Percentiles rank a stretch among this genome's conserved stretches.
These are phyloP conservation scores for Medicago ruthenica DNA, from an alignment of 306 rosid species.

Conservation along the genomic window DNA sequence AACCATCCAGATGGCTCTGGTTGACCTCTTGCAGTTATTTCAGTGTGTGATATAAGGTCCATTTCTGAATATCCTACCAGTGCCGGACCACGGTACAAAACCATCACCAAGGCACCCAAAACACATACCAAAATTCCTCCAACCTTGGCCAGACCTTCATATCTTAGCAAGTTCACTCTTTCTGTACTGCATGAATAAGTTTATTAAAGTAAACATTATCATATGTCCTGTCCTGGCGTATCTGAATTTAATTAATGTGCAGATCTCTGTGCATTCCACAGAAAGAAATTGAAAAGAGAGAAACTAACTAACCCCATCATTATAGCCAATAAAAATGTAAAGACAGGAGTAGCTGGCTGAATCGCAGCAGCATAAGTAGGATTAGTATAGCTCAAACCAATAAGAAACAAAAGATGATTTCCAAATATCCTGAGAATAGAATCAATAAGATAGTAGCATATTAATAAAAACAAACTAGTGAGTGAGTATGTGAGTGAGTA, in stretches of 20 bases:
- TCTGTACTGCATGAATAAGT: slow-evolving; percentile 88
- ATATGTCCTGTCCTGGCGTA: slow-evolving; percentile 13
- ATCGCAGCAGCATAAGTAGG: slow-evolving; percentile 97
- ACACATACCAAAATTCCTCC: slow-evolving; percentile 83
- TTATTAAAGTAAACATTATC: slow-evolving; percentile 41
- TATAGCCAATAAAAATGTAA: slow-evolving; percentile 82
- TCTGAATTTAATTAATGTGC: slow-evolving; percentile 28
- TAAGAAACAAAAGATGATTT: slow-evolving; percentile 95
- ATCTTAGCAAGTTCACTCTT: slow-evolving; percentile 78
- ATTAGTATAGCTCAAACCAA: slow-evolving; percentile 96
- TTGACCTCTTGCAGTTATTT: slow-evolving; percentile 88
- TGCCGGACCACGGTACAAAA: slow-evolving; percentile 83
- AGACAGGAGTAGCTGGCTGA: slow-evolving; percentile 95
- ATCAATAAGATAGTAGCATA: slow-evolving; percentile 38
- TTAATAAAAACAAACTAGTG: background rate
- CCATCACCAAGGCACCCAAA: slow-evolving; percentile 82
- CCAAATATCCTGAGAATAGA: slow-evolving; percentile 90
- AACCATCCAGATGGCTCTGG: slow-evolving; percentile 96
- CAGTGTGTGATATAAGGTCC: slow-evolving; percentile 63
- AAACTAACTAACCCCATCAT: slow-evolving; percentile 97
- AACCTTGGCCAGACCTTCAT: slow-evolving; percentile 92
- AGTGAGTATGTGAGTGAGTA: slow-evolving; percentile 6
- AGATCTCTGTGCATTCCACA: slow-evolving; percentile 4
- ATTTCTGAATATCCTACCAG: slow-evolving; percentile 68
- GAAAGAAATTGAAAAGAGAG: slow-evolving; percentile 20